phyloP scores from a whole-genome alignment of 1,139 yeast genomes.

The Nadsonia commutata region DNA sequence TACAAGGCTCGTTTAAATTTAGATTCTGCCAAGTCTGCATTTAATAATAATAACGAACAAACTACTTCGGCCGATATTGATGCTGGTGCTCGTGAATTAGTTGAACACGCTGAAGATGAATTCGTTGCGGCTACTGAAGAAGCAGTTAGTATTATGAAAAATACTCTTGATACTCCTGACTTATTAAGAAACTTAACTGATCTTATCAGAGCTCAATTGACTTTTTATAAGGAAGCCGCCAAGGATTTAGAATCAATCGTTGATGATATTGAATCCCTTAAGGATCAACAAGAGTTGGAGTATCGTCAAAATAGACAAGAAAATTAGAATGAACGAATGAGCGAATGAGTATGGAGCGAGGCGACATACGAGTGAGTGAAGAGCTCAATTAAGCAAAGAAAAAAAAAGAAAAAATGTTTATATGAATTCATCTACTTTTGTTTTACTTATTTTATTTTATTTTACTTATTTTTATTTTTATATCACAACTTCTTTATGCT shows the following conservation, averaged over 20 bases:
- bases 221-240: conserved; percentile 65
- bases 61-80: conserved; percentile 61
- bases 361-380: too few relatives aligned
- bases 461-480: conserved; percentile 4
- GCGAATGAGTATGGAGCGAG: too few relatives aligned
- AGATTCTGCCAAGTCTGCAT: conserved; percentile 60
- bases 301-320: conserved; percentile 23
- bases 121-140: conserved; percentile 86
- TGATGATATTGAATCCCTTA: conserved; percentile 48
- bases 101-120: conserved; percentile 81
- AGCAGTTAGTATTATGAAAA: conserved; percentile 73
- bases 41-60: conserved; percentile 25
- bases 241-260: conserved; percentile 55
- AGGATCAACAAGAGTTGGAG: conserved; percentile 35
- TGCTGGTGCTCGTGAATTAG: conserved; percentile 58
- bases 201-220: conserved; percentile 66
- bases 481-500: too few relatives aligned
- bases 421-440: too few relatives aligned
- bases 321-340: too few relatives aligned
- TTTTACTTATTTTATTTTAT: too few relatives aligned
- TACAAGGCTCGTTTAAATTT: conserved; percentile 67
- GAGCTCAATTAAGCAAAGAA: too few relatives aligned
- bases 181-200: conserved; percentile 59
- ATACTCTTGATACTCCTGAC: conserved; percentile 59
- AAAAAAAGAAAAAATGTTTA: too few relatives aligned